Percentiles rank a stretch among this genome's conserved stretches.
phyloP scores from a whole-genome alignment of 1,284 basidiomycete species.

The Melampsora larici-populina region DNA sequence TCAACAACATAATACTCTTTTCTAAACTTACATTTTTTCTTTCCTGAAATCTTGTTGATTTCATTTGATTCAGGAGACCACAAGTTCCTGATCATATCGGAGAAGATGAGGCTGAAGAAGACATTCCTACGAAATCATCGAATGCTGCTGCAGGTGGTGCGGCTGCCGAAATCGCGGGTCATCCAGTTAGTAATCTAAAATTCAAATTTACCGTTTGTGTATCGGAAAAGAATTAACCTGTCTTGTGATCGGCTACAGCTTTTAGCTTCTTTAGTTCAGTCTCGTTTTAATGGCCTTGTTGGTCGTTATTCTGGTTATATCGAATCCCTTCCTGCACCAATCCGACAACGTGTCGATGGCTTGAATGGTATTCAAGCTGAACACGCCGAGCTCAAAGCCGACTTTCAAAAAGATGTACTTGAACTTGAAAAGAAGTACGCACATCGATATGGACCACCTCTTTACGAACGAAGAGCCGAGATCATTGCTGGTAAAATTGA shows the following conservation, averaged over 20 bases:
- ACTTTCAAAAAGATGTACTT: constrained; percentile 42
- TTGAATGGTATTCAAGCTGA: constrained; percentile 41
- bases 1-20: no score
- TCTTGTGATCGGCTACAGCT: constrained; percentile 6
- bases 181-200: constrained; percentile 18
- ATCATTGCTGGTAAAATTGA: constrained; percentile 36
- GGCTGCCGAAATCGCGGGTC: constrained; percentile 42
- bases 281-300: constrained; percentile 39
- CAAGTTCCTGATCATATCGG: constrained; percentile 50
- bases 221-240: background rate
- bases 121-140: constrained; percentile 49
- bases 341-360: constrained; percentile 37
- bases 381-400: constrained; percentile 41
- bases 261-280: constrained; percentile 43
- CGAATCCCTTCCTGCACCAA: constrained; percentile 36
- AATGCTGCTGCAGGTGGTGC: constrained; percentile 45
- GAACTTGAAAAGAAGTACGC: constrained; percentile 43
- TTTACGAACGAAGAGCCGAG: constrained; percentile 36
- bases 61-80: no score
- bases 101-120: constrained; percentile 49
- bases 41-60: no score
- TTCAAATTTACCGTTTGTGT: no score
- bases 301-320: constrained; percentile 41
- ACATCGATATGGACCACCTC: constrained; percentile 31
- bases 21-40: no score